These are phyloP conservation scores for Zygoascus hellenicus DNA, from an alignment of 1,139 yeast species.

Conservation along the genomic window DNA sequence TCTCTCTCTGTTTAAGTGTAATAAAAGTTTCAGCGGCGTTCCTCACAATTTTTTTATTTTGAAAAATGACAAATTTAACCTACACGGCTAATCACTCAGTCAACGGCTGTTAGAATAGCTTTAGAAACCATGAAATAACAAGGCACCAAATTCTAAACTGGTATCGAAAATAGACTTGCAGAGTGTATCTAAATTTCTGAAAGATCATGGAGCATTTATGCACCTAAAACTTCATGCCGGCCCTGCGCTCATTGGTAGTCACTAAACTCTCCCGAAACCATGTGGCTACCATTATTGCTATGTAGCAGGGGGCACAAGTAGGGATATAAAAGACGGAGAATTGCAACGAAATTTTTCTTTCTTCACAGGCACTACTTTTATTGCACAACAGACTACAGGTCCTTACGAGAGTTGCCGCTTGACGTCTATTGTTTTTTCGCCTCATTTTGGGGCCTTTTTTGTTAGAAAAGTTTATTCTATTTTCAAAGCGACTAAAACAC, in stretches of 20 bases:
- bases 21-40: too few species aligned
- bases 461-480: conserved; percentile 12
- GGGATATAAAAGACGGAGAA: neutral
- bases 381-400: conserved; percentile 2
- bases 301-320: neutral
- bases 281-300: too few species aligned
- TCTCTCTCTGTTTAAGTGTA: neutral
- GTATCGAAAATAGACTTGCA: too few species aligned
- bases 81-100: too few species aligned
- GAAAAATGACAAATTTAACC: too few species aligned
- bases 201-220: too few species aligned
- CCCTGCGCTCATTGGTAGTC: too few species aligned
- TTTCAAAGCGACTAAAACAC: conserved; percentile 4
- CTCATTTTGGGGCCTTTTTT: conserved; percentile 16
- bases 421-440: conserved; percentile 14
- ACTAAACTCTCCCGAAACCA: neutral
- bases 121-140: too few species aligned
- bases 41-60: too few species aligned
- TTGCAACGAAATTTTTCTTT: conserved; percentile 2
- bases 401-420: conserved; percentile 24
- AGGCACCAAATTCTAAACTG: too few species aligned
- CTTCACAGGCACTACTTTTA: conserved; percentile 5
- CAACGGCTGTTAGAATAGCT: too few species aligned
- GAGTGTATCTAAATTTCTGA: too few species aligned
- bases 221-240: neutral